A percentile compares a stretch with the other conserved stretches of the same genome.
Conservation (phyloP, 495 filamentous ascomycete genomes). For the Talaromyces nanjingensis region DNA sequence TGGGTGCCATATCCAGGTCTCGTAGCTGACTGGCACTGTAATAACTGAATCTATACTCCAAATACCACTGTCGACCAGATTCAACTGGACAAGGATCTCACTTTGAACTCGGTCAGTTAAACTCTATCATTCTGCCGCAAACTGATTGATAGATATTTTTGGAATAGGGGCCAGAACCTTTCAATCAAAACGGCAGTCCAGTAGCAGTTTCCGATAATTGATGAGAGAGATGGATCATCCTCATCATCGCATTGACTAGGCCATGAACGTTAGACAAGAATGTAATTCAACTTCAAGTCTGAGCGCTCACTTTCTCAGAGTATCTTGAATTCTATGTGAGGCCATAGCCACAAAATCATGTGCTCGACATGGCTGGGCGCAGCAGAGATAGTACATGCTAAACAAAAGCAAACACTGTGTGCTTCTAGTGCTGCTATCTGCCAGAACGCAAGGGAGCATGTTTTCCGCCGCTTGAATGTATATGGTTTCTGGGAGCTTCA, state of each 20-base stretch:
- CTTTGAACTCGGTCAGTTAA: background rate
- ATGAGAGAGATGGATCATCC: background rate
- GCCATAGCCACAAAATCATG: constrained; percentile 4
- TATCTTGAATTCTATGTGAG: constrained; percentile 1
- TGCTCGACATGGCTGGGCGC: constrained; percentile 1
- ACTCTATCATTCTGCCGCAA: background rate
- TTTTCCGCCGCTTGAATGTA: constrained; percentile 3
- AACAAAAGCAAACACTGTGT: constrained; percentile 2
- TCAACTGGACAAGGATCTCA: constrained; percentile 2
- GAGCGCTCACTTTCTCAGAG: background rate
- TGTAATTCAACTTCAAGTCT: background rate
- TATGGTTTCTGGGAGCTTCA: background rate
- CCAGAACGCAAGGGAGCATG: background rate
- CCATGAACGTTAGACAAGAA: background rate
- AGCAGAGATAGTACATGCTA: constrained; percentile 2
- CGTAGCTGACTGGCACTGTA: constrained; percentile 2
- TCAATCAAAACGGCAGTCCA: constrained; percentile 1
- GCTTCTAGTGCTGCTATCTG: constrained; percentile 3
- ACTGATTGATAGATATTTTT: background rate
- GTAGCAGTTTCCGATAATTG: constrained; percentile 1
- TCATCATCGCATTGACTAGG: background rate
- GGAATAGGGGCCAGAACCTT: constrained; percentile 4
- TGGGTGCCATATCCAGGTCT: constrained; percentile 1
- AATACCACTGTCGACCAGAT: constrained; percentile 2
- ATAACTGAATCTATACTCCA: constrained; percentile 4